A percentile compares a stretch with the other conserved stretches of the same genome.
phyloP scores from a whole-genome alignment of 768 basidiomycete species.

The Psilocybe cubensis region DNA sequence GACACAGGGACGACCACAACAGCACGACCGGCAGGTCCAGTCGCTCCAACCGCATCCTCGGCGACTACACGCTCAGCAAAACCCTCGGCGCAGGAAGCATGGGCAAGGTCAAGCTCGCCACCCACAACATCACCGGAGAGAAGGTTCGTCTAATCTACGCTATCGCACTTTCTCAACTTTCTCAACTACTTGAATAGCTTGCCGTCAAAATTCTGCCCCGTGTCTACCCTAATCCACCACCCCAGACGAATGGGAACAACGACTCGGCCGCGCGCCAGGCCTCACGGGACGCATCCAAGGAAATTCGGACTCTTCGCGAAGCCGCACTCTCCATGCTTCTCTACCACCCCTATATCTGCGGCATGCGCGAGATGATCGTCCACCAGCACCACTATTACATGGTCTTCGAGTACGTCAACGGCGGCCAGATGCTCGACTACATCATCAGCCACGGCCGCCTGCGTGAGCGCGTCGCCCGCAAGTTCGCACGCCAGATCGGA shows the following conservation, averaged over 20 bases:
- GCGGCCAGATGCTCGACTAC: conserved; percentile 99
- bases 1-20: conserved; percentile 33
- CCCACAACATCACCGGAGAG: conserved; percentile 86
- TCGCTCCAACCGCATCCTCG: conserved; percentile 67
- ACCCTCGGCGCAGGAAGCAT: conserved; percentile 97
- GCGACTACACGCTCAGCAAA: conserved; percentile 96
- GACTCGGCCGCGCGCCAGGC: conserved; percentile 79
- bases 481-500: conserved; percentile 97
- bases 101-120: conserved; percentile 98
- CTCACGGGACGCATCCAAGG: conserved; percentile 90
- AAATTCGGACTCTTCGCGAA: conserved; percentile 94
- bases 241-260: conserved; percentile 44
- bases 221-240: conserved; percentile 63
- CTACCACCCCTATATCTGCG: conserved; percentile 98
- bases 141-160: conserved; percentile 66
- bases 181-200: conserved; percentile 52
- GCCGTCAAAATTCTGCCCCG: conserved; percentile 99
- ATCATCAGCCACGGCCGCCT: conserved; percentile 98
- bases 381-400: conserved; percentile 99
- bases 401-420: conserved; percentile 98
- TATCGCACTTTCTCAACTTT: conserved; percentile 12
- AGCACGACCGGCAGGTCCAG: conserved; percentile 32
- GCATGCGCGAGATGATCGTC: conserved; percentile 98
- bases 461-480: conserved; percentile 92
- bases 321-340: conserved; percentile 94